These are phyloP conservation scores for Mycena amicta DNA, from an alignment of 768 basidiomycete genomes.

Conservation along the genomic window DNA sequence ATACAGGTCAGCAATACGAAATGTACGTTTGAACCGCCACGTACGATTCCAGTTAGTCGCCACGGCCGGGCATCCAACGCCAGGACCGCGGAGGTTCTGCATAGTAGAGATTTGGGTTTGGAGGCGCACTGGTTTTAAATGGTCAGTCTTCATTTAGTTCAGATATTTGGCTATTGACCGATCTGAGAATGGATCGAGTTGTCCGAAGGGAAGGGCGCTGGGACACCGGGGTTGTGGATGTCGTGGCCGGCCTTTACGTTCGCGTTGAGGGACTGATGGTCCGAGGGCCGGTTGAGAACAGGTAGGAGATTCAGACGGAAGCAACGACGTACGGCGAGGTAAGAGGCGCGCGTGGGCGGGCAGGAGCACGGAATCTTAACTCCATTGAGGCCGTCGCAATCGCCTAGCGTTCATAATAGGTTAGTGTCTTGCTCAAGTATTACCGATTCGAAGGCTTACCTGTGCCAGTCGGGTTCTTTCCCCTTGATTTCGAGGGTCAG, in stretches of 20 bases:
- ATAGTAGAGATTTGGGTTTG: conserved; percentile 62
- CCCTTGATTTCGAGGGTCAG: not conserved
- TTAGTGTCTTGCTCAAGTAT: conserved; percentile 62
- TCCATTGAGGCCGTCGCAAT: conserved; percentile 49
- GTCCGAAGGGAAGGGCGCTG: conserved; percentile 64
- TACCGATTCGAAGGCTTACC: conserved; percentile 73
- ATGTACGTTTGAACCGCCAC: not conserved
- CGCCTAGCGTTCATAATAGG: conserved; percentile 62
- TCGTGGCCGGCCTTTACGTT: conserved; percentile 66
- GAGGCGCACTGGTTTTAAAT: too few species aligned
- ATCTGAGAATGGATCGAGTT: conserved; percentile 46
- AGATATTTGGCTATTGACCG: not conserved
- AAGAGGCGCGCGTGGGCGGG: not conserved
- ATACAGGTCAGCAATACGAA: not conserved
- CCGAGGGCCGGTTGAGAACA: not conserved
- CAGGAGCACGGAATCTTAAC: not conserved
- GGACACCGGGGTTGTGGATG: conserved; percentile 59
- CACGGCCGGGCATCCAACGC: conserved; percentile 67
- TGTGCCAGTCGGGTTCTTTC: conserved; percentile 63
- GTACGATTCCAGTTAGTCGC: conserved; percentile 47
- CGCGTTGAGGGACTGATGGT: conserved; percentile 43
- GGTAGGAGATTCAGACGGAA: not conserved
- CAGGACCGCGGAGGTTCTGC: conserved; percentile 71
- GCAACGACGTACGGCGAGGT: conserved; percentile 2
- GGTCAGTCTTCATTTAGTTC: conserved; percentile 35